Evolutionary conservation across 805 yeast species (phyloP).

Genomic region (Kluyveromyces wickerhamii): DNA sequence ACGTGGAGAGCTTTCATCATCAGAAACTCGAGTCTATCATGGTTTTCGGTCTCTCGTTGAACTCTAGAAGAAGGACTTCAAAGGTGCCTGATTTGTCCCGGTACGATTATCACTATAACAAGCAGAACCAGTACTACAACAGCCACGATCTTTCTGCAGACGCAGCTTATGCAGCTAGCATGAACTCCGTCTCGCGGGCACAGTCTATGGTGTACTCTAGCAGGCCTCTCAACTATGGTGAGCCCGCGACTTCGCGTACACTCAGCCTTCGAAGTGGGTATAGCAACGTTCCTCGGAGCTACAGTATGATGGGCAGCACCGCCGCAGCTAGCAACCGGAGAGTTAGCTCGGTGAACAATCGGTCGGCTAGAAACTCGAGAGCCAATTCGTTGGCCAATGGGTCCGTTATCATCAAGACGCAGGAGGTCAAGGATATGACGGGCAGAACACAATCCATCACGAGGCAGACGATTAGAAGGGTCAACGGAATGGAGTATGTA

Average conservation of each 20-base stretch:
- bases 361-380: slow-evolving; percentile 13
- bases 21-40: slow-evolving; percentile 7
- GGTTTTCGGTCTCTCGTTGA: slow-evolving; percentile 18
- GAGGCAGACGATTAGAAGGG: slow-evolving; percentile 41
- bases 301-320: neutral
- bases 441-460: slow-evolving; percentile 52
- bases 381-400: slow-evolving; percentile 14
- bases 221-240: neutral
- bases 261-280: slow-evolving; percentile 1
- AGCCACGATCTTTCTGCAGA: slow-evolving; percentile 21
- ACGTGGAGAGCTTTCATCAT: no score
- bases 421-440: slow-evolving; percentile 40
- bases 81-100: slow-evolving; percentile 33
- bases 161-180: slow-evolving; percentile 26
- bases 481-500: slow-evolving; percentile 42
- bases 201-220: slow-evolving; percentile 4
- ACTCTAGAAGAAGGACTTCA: slow-evolving; percentile 16
- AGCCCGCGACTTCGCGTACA: neutral
- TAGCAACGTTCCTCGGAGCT: neutral
- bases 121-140: slow-evolving; percentile 14
- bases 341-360: neutral
- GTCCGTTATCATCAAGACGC: slow-evolving; percentile 39
- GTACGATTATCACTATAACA: slow-evolving; percentile 28
- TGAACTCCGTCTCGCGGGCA: slow-evolving; percentile 5
- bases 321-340: neutral